phyloP scores from a whole-genome alignment of 129 eudicot species.

The Flaveria ramosissima region DNA sequence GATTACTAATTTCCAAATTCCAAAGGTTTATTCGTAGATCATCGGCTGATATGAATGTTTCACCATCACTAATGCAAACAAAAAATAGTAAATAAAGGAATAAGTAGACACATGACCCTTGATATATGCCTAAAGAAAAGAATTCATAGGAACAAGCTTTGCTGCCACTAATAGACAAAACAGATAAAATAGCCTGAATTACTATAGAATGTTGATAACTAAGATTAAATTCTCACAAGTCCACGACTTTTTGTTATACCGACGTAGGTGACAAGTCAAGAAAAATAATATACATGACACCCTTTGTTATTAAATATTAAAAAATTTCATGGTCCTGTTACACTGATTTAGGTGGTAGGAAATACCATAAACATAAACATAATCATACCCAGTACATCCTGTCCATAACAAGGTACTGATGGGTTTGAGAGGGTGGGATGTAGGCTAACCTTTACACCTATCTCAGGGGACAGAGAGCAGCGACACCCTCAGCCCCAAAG shows the following conservation, averaged over 20 bases:
- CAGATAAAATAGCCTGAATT: neutral
- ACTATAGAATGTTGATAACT: constrained; percentile 3
- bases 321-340: neutral
- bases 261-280: neutral
- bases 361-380: neutral
- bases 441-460: too few relatives aligned
- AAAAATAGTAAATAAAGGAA: neutral
- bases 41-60: constrained; percentile 98
- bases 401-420: too few relatives aligned
- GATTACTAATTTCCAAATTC: constrained; percentile 96
- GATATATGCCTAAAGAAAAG: neutral
- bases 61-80: constrained; percentile 77
- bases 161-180: constrained; percentile 13
- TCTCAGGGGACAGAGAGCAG: too few relatives aligned
- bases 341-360: neutral
- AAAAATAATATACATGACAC: neutral
- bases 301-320: neutral
- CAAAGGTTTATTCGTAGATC: constrained; percentile 95
- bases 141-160: neutral
- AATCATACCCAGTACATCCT: too few relatives aligned
- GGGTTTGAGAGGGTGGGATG: too few relatives aligned
- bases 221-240: neutral
- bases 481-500: too few relatives aligned
- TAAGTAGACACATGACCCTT: neutral
- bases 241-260: neutral